Evolutionary conservation across 1,139 yeast genomes (phyloP), one percentile per base, ranked within the genome.

Genomic region (Kodamaea sp.): DNA sequence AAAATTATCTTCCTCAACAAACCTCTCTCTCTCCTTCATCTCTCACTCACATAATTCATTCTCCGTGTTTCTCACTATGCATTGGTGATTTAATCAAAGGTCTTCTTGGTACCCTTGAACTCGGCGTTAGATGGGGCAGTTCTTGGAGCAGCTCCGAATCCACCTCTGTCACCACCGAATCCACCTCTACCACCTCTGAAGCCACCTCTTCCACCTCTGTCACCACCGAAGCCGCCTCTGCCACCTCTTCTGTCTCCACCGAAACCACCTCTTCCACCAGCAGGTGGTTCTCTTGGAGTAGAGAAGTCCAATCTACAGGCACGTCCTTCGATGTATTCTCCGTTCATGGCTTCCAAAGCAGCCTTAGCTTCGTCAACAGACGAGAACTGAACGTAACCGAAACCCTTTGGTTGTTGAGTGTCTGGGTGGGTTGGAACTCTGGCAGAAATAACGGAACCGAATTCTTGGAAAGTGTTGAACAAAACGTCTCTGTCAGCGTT

Each of bases 361-460:
- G 82, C 78, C 70, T 84, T 80, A 50, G 98, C 97, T 61, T 88
- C 96, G 33, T 90, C 97, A 47, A 85, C 72, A 37, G 83, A 74
- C 26, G 84, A 73, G 62, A 79, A 90, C 73, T 92, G 97, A 42
- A 92, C 96, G 68, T 92, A 92, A 50, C 97, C 98, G 71, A 92
- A 92, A 50, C 98, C 98, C 79, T 92, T 92, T 65, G 96, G 95
- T 71, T 90, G 97, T 64, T 89, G 95, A 48, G 97, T 89, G 66
- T 90, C 97, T 59, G 96, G 97, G 70, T 90, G 95, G 32, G 97
- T 90, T 65, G 98, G 98, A 53, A 92, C 73, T 74, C 98, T 83
- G 55, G 90, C 90, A 42, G 95, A 85, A 40, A 88, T 69, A 43
- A 92, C 86, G 47, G 73, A 75, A 61, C 97, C 97, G 65, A 77